Conservation (phyloP, 768 basidiomycete genomes). For the Collybiopsis luxurians region DNA sequence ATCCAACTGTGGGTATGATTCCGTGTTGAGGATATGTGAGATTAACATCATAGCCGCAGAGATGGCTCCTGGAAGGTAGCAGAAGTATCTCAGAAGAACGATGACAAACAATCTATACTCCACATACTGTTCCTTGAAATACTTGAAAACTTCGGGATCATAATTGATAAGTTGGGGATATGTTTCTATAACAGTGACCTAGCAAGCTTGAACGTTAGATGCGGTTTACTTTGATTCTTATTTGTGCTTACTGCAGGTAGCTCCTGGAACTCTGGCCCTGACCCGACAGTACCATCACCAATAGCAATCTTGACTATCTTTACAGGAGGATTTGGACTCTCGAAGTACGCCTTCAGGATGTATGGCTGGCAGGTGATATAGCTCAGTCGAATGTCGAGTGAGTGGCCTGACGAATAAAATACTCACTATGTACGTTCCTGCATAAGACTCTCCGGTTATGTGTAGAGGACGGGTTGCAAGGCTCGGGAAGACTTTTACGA, state of each 20-base stretch:
- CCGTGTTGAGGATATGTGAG: constrained; percentile 46
- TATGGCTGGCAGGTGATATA: constrained; percentile 50
- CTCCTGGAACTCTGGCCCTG: constrained; percentile 47
- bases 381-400: background rate
- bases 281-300: constrained; percentile 62
- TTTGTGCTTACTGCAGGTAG: constrained; percentile 48
- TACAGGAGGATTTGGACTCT: constrained; percentile 60
- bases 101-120: too few species aligned
- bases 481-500: constrained; percentile 73
- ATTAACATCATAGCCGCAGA: constrained; percentile 48
- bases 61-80: constrained; percentile 32
- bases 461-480: constrained; percentile 64
- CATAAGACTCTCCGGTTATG: constrained; percentile 73
- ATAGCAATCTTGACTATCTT: constrained; percentile 67
- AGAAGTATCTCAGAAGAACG: too few species aligned
- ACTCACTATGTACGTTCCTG: constrained; percentile 67
- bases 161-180: constrained; percentile 78
- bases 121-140: constrained; percentile 42
- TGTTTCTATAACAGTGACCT: constrained; percentile 63
- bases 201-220: constrained; percentile 2
- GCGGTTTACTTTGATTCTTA: background rate
- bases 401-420: background rate
- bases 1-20: constrained; percentile 24
- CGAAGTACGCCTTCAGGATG: constrained; percentile 71
- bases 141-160: constrained; percentile 60